Evolutionary conservation across 805 yeast genomes (phyloP), one percentile per base, ranked within the genome.

Genomic region (Candida piceae): DNA sequence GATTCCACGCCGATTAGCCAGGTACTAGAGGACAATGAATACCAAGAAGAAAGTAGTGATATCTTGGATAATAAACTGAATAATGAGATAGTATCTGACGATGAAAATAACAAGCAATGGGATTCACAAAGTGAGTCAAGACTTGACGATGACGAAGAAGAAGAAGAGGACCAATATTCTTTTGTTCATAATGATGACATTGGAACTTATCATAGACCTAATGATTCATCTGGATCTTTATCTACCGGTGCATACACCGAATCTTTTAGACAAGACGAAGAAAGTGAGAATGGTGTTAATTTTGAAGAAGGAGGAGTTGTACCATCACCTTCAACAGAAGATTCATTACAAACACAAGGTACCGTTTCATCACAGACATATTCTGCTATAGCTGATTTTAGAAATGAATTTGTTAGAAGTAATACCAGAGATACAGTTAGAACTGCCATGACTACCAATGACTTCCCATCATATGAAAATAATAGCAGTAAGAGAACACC

Each of bases 381-480:
- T 7, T 10, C 7, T 6, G 9, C 12, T 24, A 24, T 12, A 24
- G 12, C 35, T 19, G 50, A 44, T 20, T 41, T 38, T 36, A 41
- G 59, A 38, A 37, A 40, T 35, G 34, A 40, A 16, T 54, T 56
- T 35, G 44, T 56, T 11, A 40, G 56, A 22, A 39, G 44, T 31
- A 49, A 51, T 38, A 50, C 56, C n/a, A 44, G 39, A 31, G 50
- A 48, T 26, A 53, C 52, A 5, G 39, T 45, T n/a, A 36, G 41
- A 31, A 32, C 29, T 10, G 29, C 29, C 9, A 6, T 24, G 9
- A 13, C 7, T 24, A 13, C 42, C 6, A 35, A 17, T 9, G 30
- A 36, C 3, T 31, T 38, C n/a, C 34, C 41, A 10, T 9, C 12
- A n/a, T 25, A 23, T 25, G 36, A 38, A 29, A 19, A n/a, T 12